Evolutionary conservation across 768 basidiomycete genomes (phyloP).

Genomic region (Pisolithus marmoratus): DNA sequence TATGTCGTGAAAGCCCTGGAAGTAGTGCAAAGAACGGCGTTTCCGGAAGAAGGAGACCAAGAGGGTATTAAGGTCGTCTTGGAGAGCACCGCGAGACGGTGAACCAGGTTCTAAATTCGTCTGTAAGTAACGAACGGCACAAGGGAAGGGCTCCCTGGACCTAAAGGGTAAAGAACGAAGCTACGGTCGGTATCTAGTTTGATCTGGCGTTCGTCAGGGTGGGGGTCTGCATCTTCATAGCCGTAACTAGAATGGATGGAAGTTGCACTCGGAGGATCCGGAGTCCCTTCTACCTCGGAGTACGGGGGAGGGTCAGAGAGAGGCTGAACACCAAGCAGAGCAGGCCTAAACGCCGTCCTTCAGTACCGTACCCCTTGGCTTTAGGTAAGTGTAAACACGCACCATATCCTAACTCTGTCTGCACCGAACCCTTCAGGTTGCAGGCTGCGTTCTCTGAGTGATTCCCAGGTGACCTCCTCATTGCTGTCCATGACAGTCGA

Average conservation of each 20-base stretch:
- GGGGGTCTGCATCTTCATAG: slow-evolving; percentile 24
- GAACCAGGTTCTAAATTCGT: slow-evolving; percentile 10
- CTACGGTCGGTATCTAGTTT: slow-evolving; percentile 86
- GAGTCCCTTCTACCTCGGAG: slow-evolving; percentile 18
- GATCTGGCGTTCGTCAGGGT: slow-evolving; percentile 84
- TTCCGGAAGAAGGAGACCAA: slow-evolving; percentile 72
- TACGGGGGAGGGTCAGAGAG: slow-evolving; percentile 29
- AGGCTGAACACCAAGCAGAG: slow-evolving; percentile 34
- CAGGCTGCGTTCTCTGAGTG: slow-evolving; percentile 43
- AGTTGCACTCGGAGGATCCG: slow-evolving; percentile 1
- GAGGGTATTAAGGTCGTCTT: slow-evolving; percentile 62
- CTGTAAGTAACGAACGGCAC: slow-evolving; percentile 9
- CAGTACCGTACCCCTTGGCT: slow-evolving; percentile 15
- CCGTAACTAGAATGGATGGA: neutral
- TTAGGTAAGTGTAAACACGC: slow-evolving; percentile 13
- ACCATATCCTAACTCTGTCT: slow-evolving; percentile 55
- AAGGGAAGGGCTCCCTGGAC: slow-evolving; percentile 34
- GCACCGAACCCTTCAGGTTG: slow-evolving; percentile 59
- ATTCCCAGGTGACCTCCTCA: slow-evolving; percentile 39
- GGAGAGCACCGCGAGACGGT: slow-evolving; percentile 43
- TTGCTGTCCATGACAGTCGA: neutral
- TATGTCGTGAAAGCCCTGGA: slow-evolving; percentile 93
- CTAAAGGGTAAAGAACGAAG: slow-evolving; percentile 89
- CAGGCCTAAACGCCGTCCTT: slow-evolving; percentile 16
- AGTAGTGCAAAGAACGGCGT: slow-evolving; percentile 72